A percentile compares a stretch with the other conserved stretches of the same genome.
phyloP scores from a whole-genome alignment of 2,329 filamentous ascomycete species.

The Fusarium multiceps region DNA sequence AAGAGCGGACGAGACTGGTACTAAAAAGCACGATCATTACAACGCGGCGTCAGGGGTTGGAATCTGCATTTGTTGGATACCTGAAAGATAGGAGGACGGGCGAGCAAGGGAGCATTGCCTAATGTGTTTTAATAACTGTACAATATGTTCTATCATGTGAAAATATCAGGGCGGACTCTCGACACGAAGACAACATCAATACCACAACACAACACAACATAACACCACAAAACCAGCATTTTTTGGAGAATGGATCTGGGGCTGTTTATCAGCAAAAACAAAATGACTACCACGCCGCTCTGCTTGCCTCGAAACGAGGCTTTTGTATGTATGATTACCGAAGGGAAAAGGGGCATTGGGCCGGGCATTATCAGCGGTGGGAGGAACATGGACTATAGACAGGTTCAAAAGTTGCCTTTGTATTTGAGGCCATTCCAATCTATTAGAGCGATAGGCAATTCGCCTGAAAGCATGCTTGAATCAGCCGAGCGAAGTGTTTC shows the following conservation, averaged over 20 bases:
- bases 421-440: conserved; percentile 27
- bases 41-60: conserved; percentile 41
- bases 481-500: background rate
- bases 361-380: conserved; percentile 18
- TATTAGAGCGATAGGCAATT: conserved; percentile 16
- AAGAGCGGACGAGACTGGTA: conserved; percentile 94
- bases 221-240: conserved; percentile 31
- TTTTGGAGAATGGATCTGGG: conserved; percentile 36
- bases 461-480: background rate
- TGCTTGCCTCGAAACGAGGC: conserved; percentile 45
- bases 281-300: conserved; percentile 50
- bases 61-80: conserved; percentile 40
- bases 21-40: conserved; percentile 50
- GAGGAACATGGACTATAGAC: conserved; percentile 37
- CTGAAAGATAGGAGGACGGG: conserved; percentile 32
- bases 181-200: conserved; percentile 38
- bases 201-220: conserved; percentile 15
- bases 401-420: conserved; percentile 34
- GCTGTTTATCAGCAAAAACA: conserved; percentile 41
- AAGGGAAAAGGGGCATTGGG: conserved; percentile 31
- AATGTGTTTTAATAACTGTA: conserved; percentile 51
- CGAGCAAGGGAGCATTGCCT: conserved; percentile 26
- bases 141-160: conserved; percentile 48
- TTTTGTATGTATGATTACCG: conserved; percentile 49
- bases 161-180: conserved; percentile 41